Evolutionary conservation across 768 basidiomycete genomes (phyloP).

Genomic region (Suillus fuscotomentosus): DNA sequence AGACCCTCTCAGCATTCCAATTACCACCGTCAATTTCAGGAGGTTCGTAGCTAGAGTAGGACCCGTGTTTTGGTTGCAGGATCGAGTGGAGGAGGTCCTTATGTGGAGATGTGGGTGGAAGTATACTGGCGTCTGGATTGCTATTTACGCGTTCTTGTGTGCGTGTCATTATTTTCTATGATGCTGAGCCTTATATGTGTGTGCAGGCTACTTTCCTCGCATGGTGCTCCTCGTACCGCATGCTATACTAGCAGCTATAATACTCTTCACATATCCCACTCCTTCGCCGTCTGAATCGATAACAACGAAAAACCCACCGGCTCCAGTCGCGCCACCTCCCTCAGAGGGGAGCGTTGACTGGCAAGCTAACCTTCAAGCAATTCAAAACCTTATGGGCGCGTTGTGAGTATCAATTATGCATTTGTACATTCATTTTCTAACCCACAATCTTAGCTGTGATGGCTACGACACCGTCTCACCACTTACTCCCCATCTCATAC

Average conservation of each 20-base stretch:
- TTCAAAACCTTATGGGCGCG: slow-evolving; percentile 89
- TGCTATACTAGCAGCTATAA: slow-evolving; percentile 54
- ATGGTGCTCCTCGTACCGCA: slow-evolving; percentile 72
- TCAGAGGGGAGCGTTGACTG: slow-evolving; percentile 71
- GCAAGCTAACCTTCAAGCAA: slow-evolving; percentile 85
- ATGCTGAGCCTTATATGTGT: not conserved
- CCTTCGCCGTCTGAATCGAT: slow-evolving; percentile 14
- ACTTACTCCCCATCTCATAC: slow-evolving; percentile 25
- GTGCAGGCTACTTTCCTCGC: slow-evolving; percentile 73
- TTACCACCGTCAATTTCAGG: slow-evolving; percentile 77
- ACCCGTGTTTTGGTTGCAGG: slow-evolving; percentile 88
- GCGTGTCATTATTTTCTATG: slow-evolving; percentile 2
- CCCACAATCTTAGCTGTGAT: slow-evolving; percentile 53
- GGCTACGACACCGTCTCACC: slow-evolving; percentile 52
- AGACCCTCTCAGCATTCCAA: slow-evolving; percentile 75
- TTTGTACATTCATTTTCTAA: not conserved
- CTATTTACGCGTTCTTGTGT: slow-evolving; percentile 76
- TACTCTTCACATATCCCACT: slow-evolving; percentile 62
- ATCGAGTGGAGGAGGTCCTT: slow-evolving; percentile 81
- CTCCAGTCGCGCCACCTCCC: not conserved
- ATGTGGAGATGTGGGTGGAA: slow-evolving; percentile 80
- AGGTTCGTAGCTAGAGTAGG: slow-evolving; percentile 76
- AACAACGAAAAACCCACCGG: not conserved
- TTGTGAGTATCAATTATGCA: slow-evolving; percentile 45
- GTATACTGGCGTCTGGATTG: slow-evolving; percentile 73